Evolutionary conservation across 1,284 basidiomycete species (phyloP).

Genomic region (Dichomitus squalens): DNA sequence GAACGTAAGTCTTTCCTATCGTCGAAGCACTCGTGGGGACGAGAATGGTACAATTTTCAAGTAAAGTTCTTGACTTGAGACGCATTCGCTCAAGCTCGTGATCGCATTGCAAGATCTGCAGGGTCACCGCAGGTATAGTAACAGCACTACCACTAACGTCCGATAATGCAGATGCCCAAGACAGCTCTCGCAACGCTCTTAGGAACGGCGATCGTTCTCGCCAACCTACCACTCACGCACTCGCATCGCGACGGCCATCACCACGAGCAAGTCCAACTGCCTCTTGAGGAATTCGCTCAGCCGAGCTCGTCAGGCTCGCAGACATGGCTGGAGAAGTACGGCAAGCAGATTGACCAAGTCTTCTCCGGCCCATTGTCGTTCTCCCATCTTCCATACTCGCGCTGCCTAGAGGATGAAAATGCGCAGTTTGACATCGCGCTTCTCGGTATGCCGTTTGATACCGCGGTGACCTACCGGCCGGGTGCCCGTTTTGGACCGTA

Average conservation of each 20-base stretch:
- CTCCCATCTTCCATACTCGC: conserved; percentile 70
- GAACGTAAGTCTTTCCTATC: conserved; percentile 18
- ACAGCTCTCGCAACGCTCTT: background rate
- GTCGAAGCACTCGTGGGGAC: background rate
- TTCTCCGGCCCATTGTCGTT: conserved; percentile 77
- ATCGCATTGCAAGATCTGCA: no score
- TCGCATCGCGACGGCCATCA: conserved; percentile 7
- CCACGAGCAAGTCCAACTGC: conserved; percentile 6
- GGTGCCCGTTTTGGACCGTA: conserved; percentile 83
- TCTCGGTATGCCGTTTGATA: conserved; percentile 84
- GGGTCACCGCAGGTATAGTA: no score
- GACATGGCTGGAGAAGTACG: conserved; percentile 71
- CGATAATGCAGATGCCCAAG: conserved; percentile 6
- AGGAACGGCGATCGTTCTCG: conserved; percentile 1
- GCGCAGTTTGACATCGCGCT: conserved; percentile 71
- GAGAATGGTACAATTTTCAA: background rate
- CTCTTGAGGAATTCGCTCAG: conserved; percentile 15
- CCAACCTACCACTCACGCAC: background rate
- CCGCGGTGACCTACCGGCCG: conserved; percentile 67
- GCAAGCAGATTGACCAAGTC: conserved; percentile 64
- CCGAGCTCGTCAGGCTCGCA: conserved; percentile 20
- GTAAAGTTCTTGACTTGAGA: background rate
- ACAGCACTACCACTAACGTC: background rate
- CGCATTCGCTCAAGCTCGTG: no score
- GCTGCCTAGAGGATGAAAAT: conserved; percentile 64